Conservation (phyloP, 176 grass and related monocot species). For the Oryza meridionalis region DNA sequence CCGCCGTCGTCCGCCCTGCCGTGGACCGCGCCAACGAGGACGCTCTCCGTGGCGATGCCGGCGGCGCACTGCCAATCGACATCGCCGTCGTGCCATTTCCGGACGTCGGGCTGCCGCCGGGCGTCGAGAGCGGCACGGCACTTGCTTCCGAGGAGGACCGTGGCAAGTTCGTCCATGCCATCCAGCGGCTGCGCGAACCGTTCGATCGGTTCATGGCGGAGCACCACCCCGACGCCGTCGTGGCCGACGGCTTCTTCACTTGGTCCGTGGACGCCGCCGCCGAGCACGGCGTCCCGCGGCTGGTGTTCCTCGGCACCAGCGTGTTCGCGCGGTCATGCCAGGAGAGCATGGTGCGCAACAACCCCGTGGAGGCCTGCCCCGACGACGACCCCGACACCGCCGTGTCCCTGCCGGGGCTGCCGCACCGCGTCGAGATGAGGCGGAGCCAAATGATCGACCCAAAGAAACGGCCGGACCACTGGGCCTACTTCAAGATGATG, state of each 20-base stretch:
- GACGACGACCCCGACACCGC: neutral
- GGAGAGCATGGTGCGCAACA: neutral
- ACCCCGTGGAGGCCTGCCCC: neutral
- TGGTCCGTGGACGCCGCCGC: slow-evolving; percentile 33
- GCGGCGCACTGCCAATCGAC: neutral
- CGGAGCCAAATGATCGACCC: slow-evolving; percentile 2
- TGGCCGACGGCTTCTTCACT: slow-evolving; percentile 41
- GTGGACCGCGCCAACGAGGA: slow-evolving; percentile 38
- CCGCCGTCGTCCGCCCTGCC: slow-evolving; percentile 33
- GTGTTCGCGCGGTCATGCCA: slow-evolving; percentile 21
- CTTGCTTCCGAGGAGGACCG: neutral
- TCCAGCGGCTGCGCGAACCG: slow-evolving; percentile 32
- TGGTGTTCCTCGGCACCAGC: slow-evolving; percentile 48
- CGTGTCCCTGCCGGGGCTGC: slow-evolving; percentile 41
- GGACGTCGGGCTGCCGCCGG: slow-evolving; percentile 3
- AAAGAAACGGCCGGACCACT: neutral
- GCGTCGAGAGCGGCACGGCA: slow-evolving; percentile 33
- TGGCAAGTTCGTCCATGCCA: slow-evolving; percentile 13
- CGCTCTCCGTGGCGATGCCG: neutral
- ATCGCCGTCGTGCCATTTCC: slow-evolving; percentile 36
- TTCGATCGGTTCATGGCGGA: slow-evolving; percentile 25
- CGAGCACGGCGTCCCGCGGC: slow-evolving; percentile 30
- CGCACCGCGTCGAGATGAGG: slow-evolving; percentile 42
- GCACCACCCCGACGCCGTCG: slow-evolving; percentile 33
- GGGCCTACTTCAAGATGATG: neutral